Percentiles rank a stretch among this genome's conserved stretches.
phyloP scores from a whole-genome alignment of 1,284 basidiomycete genomes.

The Sphagnurus paluster region DNA sequence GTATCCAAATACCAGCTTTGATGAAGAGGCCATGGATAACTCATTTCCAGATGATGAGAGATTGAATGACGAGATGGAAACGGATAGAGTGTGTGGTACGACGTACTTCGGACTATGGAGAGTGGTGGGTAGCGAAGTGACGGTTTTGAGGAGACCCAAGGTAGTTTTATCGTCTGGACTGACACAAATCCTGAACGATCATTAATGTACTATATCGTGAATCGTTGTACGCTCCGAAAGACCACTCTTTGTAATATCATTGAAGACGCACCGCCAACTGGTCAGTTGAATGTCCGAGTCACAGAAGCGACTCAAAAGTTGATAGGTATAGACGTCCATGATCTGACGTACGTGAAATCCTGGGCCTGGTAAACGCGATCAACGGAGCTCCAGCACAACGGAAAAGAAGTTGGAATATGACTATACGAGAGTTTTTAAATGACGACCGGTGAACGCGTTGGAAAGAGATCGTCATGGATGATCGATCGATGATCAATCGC shows the following conservation, averaged over 20 bases:
- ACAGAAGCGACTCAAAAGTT: no score
- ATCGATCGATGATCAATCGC: not conserved
- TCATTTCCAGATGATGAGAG: slow-evolving; percentile 29
- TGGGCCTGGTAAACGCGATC: no score
- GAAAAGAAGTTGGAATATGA: no score
- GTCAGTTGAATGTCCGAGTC: no score
- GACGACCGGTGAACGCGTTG: no score
- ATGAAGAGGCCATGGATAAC: slow-evolving; percentile 44
- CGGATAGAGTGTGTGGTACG: slow-evolving; percentile 34
- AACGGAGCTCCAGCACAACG: no score
- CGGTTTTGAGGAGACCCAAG: slow-evolving; percentile 33
- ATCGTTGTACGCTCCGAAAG: not conserved
- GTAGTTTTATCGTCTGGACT: slow-evolving; percentile 29
- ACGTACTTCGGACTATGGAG: slow-evolving; percentile 41
- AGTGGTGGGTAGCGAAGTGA: slow-evolving; percentile 29
- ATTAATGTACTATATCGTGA: not conserved
- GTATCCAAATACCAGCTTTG: slow-evolving; percentile 38
- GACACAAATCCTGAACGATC: slow-evolving; percentile 1
- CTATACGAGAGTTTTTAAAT: no score
- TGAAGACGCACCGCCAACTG: no score
- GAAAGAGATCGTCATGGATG: not conserved
- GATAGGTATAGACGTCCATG: no score
- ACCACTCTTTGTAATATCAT: no score
- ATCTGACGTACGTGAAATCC: no score
- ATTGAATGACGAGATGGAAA: slow-evolving; percentile 3